phyloP scores from a whole-genome alignment of 768 basidiomycete genomes.

The Lentinula sp. region DNA sequence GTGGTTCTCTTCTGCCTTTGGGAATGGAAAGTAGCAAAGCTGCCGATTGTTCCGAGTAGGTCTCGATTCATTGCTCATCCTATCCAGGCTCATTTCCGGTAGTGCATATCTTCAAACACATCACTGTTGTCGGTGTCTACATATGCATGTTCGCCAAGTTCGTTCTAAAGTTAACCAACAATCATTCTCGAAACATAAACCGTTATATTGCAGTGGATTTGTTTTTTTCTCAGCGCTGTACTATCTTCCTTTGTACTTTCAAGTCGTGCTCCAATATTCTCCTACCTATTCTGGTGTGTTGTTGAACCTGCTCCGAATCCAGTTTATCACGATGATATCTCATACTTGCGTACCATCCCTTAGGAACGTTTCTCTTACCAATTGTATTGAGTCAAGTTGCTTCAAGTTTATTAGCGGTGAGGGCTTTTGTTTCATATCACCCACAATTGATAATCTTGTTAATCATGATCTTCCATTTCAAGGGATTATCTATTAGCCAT shows the following conservation, averaged over 20 bases:
- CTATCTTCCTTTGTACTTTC: constrained; percentile 73
- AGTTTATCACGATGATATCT: not conserved
- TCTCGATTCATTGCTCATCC: not conserved
- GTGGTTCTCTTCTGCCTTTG: constrained; percentile 56
- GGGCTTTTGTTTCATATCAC: constrained; percentile 11
- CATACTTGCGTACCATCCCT: constrained; percentile 8
- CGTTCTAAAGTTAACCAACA: constrained; percentile 10
- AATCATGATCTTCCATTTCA: not conserved
- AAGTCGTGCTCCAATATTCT: constrained; percentile 60
- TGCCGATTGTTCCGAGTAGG: constrained; percentile 71
- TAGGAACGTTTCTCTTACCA: constrained; percentile 62
- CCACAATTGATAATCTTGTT: not conserved
- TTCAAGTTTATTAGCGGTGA: constrained; percentile 48
- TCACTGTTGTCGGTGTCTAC: constrained; percentile 63
- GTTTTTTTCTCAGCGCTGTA: constrained; percentile 60
- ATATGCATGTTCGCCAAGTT: constrained; percentile 66
- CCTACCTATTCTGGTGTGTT: constrained; percentile 42
- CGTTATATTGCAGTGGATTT: constrained; percentile 35
- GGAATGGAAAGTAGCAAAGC: constrained; percentile 64
- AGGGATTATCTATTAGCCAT: constrained; percentile 57
- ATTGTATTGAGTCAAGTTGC: constrained; percentile 59
- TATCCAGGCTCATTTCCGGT: not conserved
- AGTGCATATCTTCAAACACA: constrained; percentile 70
- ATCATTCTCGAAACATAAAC: not conserved
- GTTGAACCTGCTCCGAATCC: not conserved